These are phyloP conservation scores for Lentinula novae-zelandiae DNA, from an alignment of 1,284 basidiomycete species.

Conservation along the genomic window DNA sequence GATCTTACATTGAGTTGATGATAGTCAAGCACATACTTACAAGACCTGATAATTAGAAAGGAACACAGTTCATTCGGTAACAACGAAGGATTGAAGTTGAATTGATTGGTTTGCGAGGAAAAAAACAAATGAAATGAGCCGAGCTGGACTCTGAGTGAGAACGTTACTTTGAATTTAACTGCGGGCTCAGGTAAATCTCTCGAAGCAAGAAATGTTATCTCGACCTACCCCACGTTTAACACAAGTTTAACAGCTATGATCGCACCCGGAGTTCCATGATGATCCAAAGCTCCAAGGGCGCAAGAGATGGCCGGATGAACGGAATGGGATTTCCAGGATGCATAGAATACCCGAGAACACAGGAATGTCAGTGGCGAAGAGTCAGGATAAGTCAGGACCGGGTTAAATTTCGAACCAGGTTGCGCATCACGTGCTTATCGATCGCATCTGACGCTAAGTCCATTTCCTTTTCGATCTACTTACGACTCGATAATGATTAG, in stretches of 20 bases:
- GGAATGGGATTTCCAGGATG: neutral
- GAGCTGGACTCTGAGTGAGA: neutral
- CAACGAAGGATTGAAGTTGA: neutral
- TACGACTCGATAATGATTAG: neutral
- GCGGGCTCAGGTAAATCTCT: neutral
- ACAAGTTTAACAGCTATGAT: neutral
- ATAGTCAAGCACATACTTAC: neutral
- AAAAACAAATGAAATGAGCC: neutral
- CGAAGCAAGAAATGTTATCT: neutral
- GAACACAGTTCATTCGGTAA: neutral
- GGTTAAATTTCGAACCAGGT: neutral
- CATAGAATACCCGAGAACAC: neutral
- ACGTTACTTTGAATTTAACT: no score
- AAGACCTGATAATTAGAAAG: neutral
- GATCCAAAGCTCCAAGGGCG: neutral
- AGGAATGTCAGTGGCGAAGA: neutral
- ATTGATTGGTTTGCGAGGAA: neutral
- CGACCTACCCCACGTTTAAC: neutral
- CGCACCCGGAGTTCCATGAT: neutral
- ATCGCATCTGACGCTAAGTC: neutral
- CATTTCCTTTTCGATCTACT: neutral
- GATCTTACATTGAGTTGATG: neutral
- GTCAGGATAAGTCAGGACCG: neutral
- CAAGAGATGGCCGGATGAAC: neutral
- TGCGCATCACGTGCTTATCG: neutral